Conservation (phyloP, 495 filamentous ascomycete genomes). For the Tuber brumale region DNA sequence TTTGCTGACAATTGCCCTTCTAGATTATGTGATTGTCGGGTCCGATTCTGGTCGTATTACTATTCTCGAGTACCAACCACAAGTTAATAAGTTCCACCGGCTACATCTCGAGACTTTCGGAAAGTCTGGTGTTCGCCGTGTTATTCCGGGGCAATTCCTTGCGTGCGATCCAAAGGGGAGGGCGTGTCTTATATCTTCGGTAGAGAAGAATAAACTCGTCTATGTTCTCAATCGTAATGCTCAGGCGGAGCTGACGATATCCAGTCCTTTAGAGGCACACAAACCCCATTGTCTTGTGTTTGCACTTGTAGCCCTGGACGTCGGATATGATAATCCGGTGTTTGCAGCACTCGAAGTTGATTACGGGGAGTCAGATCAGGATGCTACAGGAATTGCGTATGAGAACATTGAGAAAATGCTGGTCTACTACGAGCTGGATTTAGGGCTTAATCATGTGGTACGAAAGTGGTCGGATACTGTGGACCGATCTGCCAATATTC, state of each 20-base stretch:
- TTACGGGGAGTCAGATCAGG: constrained; percentile 84
- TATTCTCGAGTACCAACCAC: constrained; percentile 83
- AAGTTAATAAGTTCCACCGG: constrained; percentile 78
- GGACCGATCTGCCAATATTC: constrained; percentile 76
- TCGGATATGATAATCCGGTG: constrained; percentile 92
- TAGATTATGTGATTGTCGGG: constrained; percentile 94
- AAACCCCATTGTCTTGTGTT: constrained; percentile 90
- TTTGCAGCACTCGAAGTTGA: constrained; percentile 93
- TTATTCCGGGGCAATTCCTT: constrained; percentile 90
- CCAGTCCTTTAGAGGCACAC: constrained; percentile 94
- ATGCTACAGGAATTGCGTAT: constrained; percentile 76
- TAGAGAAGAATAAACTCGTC: constrained; percentile 99
- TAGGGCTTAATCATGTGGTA: constrained; percentile 94
- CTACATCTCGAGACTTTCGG: constrained; percentile 96
- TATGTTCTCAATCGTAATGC: constrained; percentile 96
- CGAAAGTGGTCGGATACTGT: constrained; percentile 92
- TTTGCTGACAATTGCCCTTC: constrained; percentile 54
- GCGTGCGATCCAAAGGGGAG: constrained; percentile 91
- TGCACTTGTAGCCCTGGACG: constrained; percentile 76
- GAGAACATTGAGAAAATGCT: constrained; percentile 78
- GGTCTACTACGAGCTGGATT: constrained; percentile 94
- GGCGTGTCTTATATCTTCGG: constrained; percentile 84
- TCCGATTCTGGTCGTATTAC: constrained; percentile 93
- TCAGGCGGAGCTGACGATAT: constrained; percentile 90
- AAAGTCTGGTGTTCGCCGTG: constrained; percentile 89